Percentiles rank a stretch among this genome's conserved stretches.
Evolutionary conservation across 495 filamentous ascomycete species (phyloP).

Genomic region (Trichoderma asperelloides): DNA sequence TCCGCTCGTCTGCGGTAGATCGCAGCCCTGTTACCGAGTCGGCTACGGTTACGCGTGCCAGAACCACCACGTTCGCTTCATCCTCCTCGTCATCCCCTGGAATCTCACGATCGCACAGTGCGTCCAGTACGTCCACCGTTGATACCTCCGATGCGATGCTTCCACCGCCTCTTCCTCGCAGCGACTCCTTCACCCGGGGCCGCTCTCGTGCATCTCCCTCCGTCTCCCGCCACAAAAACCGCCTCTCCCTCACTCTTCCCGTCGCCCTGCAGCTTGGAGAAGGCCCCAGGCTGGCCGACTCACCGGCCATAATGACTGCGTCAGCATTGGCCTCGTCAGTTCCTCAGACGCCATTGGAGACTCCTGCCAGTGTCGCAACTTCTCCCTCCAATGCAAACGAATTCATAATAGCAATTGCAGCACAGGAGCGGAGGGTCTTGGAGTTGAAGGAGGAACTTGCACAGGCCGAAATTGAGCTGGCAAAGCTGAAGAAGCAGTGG

Average conservation of each 20-base stretch:
- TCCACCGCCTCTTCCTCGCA: constrained; percentile 18
- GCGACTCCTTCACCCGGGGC: constrained; percentile 28
- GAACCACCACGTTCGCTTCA: constrained; percentile 4
- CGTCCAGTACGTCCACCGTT: not conserved
- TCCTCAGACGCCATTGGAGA: constrained; percentile 40
- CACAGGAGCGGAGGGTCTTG: constrained; percentile 85
- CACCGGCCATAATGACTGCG: constrained; percentile 28
- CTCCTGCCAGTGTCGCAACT: constrained; percentile 20
- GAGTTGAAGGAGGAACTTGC: constrained; percentile 83
- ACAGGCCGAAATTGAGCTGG: constrained; percentile 70
- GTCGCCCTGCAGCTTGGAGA: constrained; percentile 40
- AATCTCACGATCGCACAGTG: constrained; percentile 6
- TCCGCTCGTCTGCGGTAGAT: constrained; percentile 6
- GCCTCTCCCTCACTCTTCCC: constrained; percentile 74
- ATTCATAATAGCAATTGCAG: constrained; percentile 83
- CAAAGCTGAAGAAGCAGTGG: constrained; percentile 74
- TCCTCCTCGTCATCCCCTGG: not conserved
- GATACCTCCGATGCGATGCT: constrained; percentile 15
- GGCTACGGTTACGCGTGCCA: not conserved
- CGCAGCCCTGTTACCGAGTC: not conserved
- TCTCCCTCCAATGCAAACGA: constrained; percentile 59
- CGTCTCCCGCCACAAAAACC: constrained; percentile 56
- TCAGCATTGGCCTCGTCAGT: constrained; percentile 26
- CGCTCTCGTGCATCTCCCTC: constrained; percentile 46
- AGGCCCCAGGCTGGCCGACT: constrained; percentile 24